Evolutionary conservation across 108 stramenopile genomes (phyloP), one percentile per base, ranked within the genome.

Genomic region (Epithemia pelagica): DNA sequence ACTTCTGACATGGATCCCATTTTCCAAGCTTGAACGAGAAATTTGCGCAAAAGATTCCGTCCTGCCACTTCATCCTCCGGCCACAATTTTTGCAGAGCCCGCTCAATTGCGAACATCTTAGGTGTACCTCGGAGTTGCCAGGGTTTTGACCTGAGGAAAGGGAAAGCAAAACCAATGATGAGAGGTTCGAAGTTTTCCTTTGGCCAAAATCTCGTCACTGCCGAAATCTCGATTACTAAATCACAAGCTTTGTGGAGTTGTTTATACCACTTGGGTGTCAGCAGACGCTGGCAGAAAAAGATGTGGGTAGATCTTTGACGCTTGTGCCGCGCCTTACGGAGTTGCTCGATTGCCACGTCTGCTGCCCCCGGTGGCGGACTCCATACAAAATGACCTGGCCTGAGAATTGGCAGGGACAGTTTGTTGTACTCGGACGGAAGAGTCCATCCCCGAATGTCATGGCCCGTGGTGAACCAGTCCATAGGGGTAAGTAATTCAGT

Each of bases 121-220:
- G 56, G 57, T 5, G 67, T 53, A 7, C 23, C 31, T 32, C 52
- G 28, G 67, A 68, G 67, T 59, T 68, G 58, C 67, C 67, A 68
- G 2, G 67, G 67, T 23, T 28, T 26, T n/a, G 54, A 61, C 30
- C 20, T 21, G 20, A 68, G 5, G 30, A 68, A 68, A 24, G 67
- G 67, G 24, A 68, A 68, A 19, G 8, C 56, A 46, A 68, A 8
- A 59, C 57, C 67, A 58, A 68, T 27, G 5, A 59, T 32, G 5
- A 58, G n/a, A n/a, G 67, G 67, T n/a, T 68, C 56, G 23, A 24
- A 59, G 54, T 26, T 58, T 5, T 7, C 5, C 5, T 2, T 5
- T 23, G 56, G 7, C 67, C 67, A 68, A 20, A 59, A 46, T n/a
- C 3, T n/a, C 7, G 27, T 25, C 5, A 22, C 58, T 5, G 31